Base-by-base conservation (phyloP, 2,329 filamentous ascomycete species). In the Aspergillus neoniger region DNA sequence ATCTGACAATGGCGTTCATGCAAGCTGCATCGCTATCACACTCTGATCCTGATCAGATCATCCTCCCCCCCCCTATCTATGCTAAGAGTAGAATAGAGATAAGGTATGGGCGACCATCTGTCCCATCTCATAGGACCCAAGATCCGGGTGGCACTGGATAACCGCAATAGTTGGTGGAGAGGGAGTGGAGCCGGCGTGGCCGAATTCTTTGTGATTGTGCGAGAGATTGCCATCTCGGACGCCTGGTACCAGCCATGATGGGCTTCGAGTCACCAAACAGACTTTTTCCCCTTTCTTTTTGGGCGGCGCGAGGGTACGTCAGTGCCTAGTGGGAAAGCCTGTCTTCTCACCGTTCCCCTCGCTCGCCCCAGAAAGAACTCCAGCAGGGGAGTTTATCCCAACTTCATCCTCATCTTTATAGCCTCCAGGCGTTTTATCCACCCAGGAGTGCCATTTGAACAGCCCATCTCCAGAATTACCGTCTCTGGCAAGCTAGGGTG, bases 161-260 rank as follows among this genome's bases (percentile, higher is more conserved):
- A 28, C n/a, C 25, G 5, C n/a, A 47, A 55, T 55, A 55, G 53
- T 55, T 39, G 36, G 53, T 55, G 53, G 53, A 43, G 53, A 55
- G 25, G 32, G 21, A 25, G 52, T 55, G 52, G 52, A 55, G 52
- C 19, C 32, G 36, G 17, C 15, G 32, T 43, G 23, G 36, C 21
- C 36, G 15, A 23, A 41, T 41, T 43, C 52, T 38, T 19, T 44
- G 41, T 44, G 41, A 50, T 50, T 50, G 47, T 30, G 47, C 47
- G 23, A 28, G 25, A 28, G 25, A 49, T 25, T n/a, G 39, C 44
- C 23, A 14, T 25, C 14, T 9, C n/a, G 28, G 47, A 50, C 8
- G 47, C 25, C 47, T 50, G 47, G 47, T 30, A 49, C 44, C 44
- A 49, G 44, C 23, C 47, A 30, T 25, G 15, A 12, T 19, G 47